Conservation (phyloP, 495 filamentous ascomycete genomes). For the Astrothelium subdiscretum region DNA sequence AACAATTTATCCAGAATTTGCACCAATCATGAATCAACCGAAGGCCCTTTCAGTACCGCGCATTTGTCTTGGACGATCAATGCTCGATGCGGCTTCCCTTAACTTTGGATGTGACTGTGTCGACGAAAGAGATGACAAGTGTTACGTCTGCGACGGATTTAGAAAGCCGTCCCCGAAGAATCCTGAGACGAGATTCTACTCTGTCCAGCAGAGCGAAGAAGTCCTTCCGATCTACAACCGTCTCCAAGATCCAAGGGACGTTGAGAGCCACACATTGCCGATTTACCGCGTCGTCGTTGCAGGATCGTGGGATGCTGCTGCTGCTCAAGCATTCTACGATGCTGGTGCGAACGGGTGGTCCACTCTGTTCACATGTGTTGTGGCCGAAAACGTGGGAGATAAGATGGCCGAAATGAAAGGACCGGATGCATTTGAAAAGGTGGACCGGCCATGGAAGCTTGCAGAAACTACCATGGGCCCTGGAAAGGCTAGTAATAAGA, state of each 20-base stretch:
- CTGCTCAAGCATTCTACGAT: constrained; percentile 5
- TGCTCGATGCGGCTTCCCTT: not conserved
- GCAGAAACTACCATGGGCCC: not conserved
- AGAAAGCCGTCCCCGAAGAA: not conserved
- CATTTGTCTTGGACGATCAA: not conserved
- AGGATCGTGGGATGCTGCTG: constrained; percentile 3
- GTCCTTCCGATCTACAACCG: not conserved
- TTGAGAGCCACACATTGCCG: not conserved
- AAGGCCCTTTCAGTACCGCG: not conserved
- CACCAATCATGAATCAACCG: not conserved
- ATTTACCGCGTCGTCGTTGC: not conserved
- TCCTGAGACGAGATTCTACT: not conserved
- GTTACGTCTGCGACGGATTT: not conserved
- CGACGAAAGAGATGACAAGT: not conserved
- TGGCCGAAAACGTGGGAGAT: not conserved
- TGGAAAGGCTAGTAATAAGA: not conserved
- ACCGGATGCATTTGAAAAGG: not conserved
- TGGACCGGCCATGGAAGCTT: not conserved
- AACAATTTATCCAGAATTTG: not conserved
- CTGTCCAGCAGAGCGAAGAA: not conserved
- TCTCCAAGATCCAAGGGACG: not conserved
- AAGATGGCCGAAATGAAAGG: not conserved
- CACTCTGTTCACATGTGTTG: constrained; percentile 3
- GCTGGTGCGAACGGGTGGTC: constrained; percentile 5
- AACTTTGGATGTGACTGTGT: not conserved